Base-by-base conservation (phyloP, 2,329 filamentous ascomycete genomes). In the Talaromyces sp. region DNA sequence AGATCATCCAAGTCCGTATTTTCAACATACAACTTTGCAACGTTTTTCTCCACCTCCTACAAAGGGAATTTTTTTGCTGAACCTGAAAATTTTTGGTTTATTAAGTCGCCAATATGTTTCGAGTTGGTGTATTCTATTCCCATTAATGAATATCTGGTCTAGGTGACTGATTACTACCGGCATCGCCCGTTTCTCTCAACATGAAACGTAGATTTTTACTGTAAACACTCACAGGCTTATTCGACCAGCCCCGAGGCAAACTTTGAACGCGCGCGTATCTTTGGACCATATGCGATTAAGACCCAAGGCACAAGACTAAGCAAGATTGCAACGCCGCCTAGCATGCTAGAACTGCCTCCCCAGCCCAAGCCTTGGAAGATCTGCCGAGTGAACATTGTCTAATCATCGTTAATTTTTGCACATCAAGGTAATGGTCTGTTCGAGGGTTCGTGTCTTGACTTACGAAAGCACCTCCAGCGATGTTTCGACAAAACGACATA, bases 291-390 rank as follows among this genome's bases (percentile, higher is more conserved):
- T n/a, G 35, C 33, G 41, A 57, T 57, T 9, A 57, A 15, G 54
- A 57, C 19, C 54, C 54, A 57, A 15, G 54, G 54, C 19, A 57
- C 54, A 10, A 57, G 6, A 41, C 54, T 57, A 57, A 57, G 54
- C 4, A 57, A 3, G 54, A 39, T 57, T 57, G 54, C 54, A 57
- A 57, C 49, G 17, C 49, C 49, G 8, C 49, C 49, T 25, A 54
- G 17, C 49, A 57, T 41, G 33, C 54, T 57, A 5, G 54, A 39
- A 10, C 31, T 35, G 3, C 54, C 35, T 57, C 54, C 54, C 33
- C 31, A 57, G 54, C 54, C 54, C 54, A 57, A 8, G 7, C 25
- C 54, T n/a, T 57, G 33, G 9, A 57, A 57, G 3, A 57, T 39
- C 10, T 57, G 54, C 7, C n/a, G 54, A 3, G 54, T 57, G 35